Percentiles rank a stretch among this genome's conserved stretches.
phyloP scores from a whole-genome alignment of 768 basidiomycete species.

The Lanmaoa pseudosensibilis region DNA sequence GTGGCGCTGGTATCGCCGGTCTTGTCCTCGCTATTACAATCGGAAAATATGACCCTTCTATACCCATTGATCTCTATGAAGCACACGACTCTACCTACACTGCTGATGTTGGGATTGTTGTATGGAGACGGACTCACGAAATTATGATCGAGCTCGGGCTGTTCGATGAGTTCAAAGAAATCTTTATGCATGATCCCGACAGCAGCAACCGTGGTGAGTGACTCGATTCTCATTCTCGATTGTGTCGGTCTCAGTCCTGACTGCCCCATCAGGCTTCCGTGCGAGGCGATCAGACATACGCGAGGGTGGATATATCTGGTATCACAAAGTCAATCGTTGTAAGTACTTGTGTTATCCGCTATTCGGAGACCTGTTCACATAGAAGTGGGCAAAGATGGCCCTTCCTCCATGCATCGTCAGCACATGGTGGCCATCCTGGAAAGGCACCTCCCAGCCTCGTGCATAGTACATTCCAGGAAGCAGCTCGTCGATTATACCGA shows the following conservation, averaged over 20 bases:
- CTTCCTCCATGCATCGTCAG: conserved; percentile 22
- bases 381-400: background rate
- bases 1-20: no score
- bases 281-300: conserved; percentile 31
- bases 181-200: background rate
- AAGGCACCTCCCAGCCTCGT: conserved; percentile 19
- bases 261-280: background rate
- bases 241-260: background rate
- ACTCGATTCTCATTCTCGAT: no score
- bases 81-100: no score
- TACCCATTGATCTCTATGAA: no score
- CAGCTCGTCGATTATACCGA: conserved; percentile 19
- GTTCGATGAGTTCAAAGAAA: background rate
- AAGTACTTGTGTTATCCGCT: background rate
- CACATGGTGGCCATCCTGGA: conserved; percentile 21
- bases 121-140: no score
- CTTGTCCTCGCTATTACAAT: no score
- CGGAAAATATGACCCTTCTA: no score
- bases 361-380: background rate
- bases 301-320: conserved; percentile 34
- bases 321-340: conserved; percentile 25
- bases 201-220: background rate
- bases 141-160: no score
- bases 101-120: no score
- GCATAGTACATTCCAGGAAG: conserved; percentile 20